Evolutionary conservation across 108 stramenopile genomes (phyloP).

Genomic region (Conticribra guillardii): DNA sequence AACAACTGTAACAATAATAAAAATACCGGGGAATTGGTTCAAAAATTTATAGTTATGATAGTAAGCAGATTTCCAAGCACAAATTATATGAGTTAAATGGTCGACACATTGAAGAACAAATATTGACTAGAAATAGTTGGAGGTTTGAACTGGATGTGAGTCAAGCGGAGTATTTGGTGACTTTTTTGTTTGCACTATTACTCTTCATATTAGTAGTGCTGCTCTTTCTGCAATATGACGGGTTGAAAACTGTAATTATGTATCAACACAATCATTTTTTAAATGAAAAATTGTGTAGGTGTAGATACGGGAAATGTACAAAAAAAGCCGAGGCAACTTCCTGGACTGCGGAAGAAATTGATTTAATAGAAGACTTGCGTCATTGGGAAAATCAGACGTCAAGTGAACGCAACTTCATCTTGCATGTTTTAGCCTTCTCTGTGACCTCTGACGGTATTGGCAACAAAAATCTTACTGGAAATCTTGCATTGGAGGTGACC

Average conservation of each 20-base stretch:
- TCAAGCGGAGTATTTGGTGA: neutral
- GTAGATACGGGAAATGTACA: conserved; percentile 97
- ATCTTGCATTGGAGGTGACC: conserved; percentile 97
- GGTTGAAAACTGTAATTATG: neutral
- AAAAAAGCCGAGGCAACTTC: conserved; percentile 99
- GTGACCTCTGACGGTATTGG: conserved; percentile 99
- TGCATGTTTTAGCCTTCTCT: conserved; percentile 99
- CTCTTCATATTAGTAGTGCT: too few species aligned
- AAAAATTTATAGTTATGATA: neutral
- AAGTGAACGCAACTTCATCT: conserved; percentile 98
- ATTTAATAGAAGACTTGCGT: conserved; percentile 92
- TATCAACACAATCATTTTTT: neutral
- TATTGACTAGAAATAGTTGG: neutral
- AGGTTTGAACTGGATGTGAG: neutral
- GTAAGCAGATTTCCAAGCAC: neutral
- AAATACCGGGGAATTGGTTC: neutral
- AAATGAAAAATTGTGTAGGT: neutral
- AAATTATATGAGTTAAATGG: neutral
- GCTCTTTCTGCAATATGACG: neutral
- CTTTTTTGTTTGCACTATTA: neutral
- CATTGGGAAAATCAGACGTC: conserved; percentile 92
- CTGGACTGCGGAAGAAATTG: conserved; percentile 99
- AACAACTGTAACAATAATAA: neutral
- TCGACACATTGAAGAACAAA: neutral
- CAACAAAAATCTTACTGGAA: conserved; percentile 97